phyloP scores from a whole-genome alignment of 139 green algal genomes.

The Chlorella vulgaris region DNA sequence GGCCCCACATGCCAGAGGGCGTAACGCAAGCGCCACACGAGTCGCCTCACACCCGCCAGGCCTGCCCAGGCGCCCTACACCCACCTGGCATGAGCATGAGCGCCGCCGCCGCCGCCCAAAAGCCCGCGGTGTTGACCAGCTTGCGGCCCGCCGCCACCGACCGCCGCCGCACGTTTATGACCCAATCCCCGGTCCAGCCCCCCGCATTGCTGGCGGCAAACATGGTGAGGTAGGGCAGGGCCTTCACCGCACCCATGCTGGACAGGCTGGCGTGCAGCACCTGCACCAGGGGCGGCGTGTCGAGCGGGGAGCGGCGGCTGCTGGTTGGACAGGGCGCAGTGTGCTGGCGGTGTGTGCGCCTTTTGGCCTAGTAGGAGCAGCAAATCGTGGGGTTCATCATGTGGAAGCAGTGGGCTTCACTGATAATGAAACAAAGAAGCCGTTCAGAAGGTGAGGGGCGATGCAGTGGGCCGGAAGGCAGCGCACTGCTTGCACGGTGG shows the following conservation, averaged over 20 bases:
- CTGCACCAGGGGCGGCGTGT: slow-evolving; percentile 39
- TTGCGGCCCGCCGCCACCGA: slow-evolving; percentile 79
- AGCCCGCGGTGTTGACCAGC: slow-evolving; percentile 85
- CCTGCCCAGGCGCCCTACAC: too few species aligned
- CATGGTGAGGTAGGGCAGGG: slow-evolving; percentile 95
- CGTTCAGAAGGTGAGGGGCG: too few species aligned
- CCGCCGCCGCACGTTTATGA: slow-evolving; percentile 69
- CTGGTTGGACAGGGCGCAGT: too few species aligned
- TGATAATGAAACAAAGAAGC: too few species aligned
- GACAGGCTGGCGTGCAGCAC: slow-evolving; percentile 78
- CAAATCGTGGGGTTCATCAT: too few species aligned
- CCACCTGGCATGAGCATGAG: slow-evolving; percentile 78
- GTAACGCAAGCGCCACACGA: background rate
- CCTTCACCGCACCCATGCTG: slow-evolving; percentile 77
- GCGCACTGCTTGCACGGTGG: background rate
- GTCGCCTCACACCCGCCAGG: too few species aligned
- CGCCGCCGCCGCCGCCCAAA: slow-evolving; percentile 54
- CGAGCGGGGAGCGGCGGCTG: background rate
- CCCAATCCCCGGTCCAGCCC: slow-evolving; percentile 82
- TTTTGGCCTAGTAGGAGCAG: too few species aligned
- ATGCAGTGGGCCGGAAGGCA: background rate
- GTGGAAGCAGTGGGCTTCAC: too few species aligned
- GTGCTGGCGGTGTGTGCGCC: too few species aligned
- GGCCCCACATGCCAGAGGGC: too few species aligned
- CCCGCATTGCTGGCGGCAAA: slow-evolving; percentile 85